A percentile compares a stretch with the other conserved stretches of the same genome.
These are phyloP conservation scores for Phytophthora meadii DNA, from an alignment of 352 stramenopile species.

Conservation along the genomic window DNA sequence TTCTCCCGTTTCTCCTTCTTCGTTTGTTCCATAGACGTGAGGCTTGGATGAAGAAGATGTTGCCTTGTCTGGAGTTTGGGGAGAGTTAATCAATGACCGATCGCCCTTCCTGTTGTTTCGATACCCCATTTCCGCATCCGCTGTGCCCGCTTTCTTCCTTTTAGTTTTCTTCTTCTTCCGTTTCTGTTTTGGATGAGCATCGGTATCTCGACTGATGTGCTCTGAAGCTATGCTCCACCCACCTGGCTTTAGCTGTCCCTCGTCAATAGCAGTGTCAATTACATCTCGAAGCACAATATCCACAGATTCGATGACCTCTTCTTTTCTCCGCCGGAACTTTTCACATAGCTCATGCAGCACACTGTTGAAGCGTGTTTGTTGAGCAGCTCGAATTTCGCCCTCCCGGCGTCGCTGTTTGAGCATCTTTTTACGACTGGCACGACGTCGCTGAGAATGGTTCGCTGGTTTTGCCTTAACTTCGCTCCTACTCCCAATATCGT, in stretches of 20 bases:
- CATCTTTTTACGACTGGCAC: constrained; percentile 72
- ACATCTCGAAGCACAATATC: constrained; percentile 45
- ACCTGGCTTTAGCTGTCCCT: constrained; percentile 21
- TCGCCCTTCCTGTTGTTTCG: constrained; percentile 2
- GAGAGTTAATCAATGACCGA: not conserved
- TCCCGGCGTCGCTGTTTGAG: constrained; percentile 68
- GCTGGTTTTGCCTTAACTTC: constrained; percentile 8
- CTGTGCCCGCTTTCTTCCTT: constrained; percentile 25
- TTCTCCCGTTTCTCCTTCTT: constrained; percentile 26
- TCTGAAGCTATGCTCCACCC: constrained; percentile 19
- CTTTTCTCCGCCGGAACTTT: constrained; percentile 37
- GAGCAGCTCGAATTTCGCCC: constrained; percentile 35
- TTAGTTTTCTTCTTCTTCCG: constrained; percentile 39
- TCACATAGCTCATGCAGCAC: constrained; percentile 54
- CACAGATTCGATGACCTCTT: constrained; percentile 31
- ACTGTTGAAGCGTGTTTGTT: constrained; percentile 47
- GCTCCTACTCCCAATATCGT: not conserved
- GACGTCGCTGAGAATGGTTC: constrained; percentile 62
- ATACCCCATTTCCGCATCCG: not conserved
- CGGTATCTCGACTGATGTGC: not conserved
- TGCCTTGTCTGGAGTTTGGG: constrained; percentile 13
- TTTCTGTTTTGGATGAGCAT: constrained; percentile 29
- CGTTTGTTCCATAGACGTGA: not conserved
- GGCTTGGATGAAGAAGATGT: constrained; percentile 2
- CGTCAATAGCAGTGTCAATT: constrained; percentile 46